Conservation (phyloP, 2,329 filamentous ascomycete species). For the Arthroderma uncinatum region DNA sequence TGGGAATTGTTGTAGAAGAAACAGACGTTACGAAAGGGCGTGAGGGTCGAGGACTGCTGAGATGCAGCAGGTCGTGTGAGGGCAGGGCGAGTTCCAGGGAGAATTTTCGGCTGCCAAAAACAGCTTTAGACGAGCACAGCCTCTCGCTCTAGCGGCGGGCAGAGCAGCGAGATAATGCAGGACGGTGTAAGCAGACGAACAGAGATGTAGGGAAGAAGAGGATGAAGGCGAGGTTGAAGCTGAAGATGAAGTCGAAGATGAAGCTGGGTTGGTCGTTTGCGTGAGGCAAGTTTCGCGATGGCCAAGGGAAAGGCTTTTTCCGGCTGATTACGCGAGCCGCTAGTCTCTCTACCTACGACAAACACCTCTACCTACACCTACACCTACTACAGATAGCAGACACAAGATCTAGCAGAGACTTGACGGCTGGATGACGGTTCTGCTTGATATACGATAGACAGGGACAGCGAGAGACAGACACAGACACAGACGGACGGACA, state of each 20-base stretch:
- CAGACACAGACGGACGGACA: background rate
- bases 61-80: slow-evolving; percentile 4
- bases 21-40: background rate
- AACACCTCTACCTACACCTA: too few relatives aligned
- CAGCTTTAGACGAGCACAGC: background rate
- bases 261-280: slow-evolving; percentile 6
- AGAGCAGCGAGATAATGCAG: slow-evolving; percentile 12
- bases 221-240: slow-evolving; percentile 15
- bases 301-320: background rate
- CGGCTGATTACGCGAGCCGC: slow-evolving; percentile 3
- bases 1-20: slow-evolving; percentile 29
- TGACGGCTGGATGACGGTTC: too few relatives aligned
- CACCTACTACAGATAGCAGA: too few relatives aligned
- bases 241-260: slow-evolving; percentile 14
- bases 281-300: slow-evolving; percentile 16
- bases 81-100: slow-evolving; percentile 5
- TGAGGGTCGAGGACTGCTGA: slow-evolving; percentile 10
- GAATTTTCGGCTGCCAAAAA: slow-evolving; percentile 20
- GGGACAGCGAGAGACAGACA: background rate
- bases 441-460: too few relatives aligned
- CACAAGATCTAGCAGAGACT: too few relatives aligned
- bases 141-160: slow-evolving; percentile 1
- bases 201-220: slow-evolving; percentile 20
- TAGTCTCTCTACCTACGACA: background rate
- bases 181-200: slow-evolving; percentile 2